Percentiles rank a stretch among this genome's conserved stretches.
Evolutionary conservation across 768 basidiomycete species (phyloP).

Genomic region (Auriculariales sp.): DNA sequence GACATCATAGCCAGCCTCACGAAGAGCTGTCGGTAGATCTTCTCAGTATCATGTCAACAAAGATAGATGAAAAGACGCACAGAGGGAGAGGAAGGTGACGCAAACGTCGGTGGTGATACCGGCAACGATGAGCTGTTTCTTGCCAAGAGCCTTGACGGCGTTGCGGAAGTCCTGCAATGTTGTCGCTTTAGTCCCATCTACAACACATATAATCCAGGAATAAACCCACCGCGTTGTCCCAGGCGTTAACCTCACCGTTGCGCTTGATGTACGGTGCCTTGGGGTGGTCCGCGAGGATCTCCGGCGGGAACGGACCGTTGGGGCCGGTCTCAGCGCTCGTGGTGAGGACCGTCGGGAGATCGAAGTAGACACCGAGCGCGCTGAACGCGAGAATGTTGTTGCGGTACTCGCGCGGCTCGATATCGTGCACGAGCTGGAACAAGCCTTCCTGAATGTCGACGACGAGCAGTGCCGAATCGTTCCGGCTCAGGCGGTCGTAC

Average conservation of each 20-base stretch:
- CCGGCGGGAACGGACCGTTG: conserved; percentile 32
- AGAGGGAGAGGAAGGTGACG: background rate
- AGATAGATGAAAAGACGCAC: conserved; percentile 19
- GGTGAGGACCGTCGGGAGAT: conserved; percentile 31
- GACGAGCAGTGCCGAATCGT: conserved; percentile 27
- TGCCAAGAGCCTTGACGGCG: conserved; percentile 32
- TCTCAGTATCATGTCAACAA: conserved; percentile 13
- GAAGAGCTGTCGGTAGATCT: conserved; percentile 32
- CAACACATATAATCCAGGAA: too few species aligned
- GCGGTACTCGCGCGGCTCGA: conserved; percentile 22
- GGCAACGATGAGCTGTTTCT: conserved; percentile 34
- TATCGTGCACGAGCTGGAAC: conserved; percentile 30
- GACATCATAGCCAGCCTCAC: conserved; percentile 28
- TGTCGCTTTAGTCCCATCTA: too few species aligned
- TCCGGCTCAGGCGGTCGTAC: conserved; percentile 29
- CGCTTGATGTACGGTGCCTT: conserved; percentile 30
- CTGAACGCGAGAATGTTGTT: conserved; percentile 35
- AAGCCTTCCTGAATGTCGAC: conserved; percentile 36
- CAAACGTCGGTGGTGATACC: conserved; percentile 35
- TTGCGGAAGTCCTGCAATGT: conserved; percentile 30
- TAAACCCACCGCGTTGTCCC: conserved; percentile 37
- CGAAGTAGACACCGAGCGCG: conserved; percentile 28
- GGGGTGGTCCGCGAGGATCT: conserved; percentile 30
- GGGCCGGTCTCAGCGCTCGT: conserved; percentile 30
- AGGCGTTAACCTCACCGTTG: conserved; percentile 35